Percentiles rank a stretch among this genome's conserved stretches.
Conservation (phyloP, 345 rosid species). For the Raphanus raphanistrum region DNA sequence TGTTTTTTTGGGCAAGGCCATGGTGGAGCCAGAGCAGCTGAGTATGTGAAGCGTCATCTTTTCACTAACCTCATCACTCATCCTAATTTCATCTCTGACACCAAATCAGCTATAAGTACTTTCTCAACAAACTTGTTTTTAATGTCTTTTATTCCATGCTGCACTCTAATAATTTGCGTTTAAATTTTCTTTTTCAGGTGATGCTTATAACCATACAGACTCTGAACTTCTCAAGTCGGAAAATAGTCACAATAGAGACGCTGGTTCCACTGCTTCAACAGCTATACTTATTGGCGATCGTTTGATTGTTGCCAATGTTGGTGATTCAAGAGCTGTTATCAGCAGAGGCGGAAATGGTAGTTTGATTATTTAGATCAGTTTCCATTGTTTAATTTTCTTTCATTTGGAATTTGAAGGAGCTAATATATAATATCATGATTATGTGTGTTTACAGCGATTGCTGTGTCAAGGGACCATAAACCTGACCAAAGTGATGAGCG, state of each 20-base stretch:
- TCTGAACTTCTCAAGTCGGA: constrained; percentile 87
- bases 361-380: neutral
- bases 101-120: constrained; percentile 89
- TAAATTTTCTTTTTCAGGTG: constrained; percentile 50
- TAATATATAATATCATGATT: neutral
- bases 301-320: constrained; percentile 91
- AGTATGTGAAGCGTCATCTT: constrained; percentile 90
- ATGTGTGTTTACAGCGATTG: constrained; percentile 56
- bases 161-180: neutral
- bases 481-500: constrained; percentile 98
- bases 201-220: constrained; percentile 87
- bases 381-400: too few species aligned
- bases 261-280: constrained; percentile 99
- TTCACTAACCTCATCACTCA: constrained; percentile 89
- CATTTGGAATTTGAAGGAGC: neutral
- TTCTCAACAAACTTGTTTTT: neutral
- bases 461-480: constrained; percentile 96
- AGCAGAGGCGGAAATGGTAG: constrained; percentile 87
- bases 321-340: constrained; percentile 97
- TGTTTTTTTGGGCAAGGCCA: constrained; percentile 59
- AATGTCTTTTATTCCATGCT: constrained; percentile 4
- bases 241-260: constrained; percentile 83
- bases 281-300: constrained; percentile 90
- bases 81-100: constrained; percentile 91
- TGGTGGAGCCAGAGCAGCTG: constrained; percentile 99